Percentiles rank a stretch among this genome's conserved stretches.
Evolutionary conservation across 2,329 filamentous ascomycete genomes (phyloP).

Genomic region (Xylariaceae sp.): DNA sequence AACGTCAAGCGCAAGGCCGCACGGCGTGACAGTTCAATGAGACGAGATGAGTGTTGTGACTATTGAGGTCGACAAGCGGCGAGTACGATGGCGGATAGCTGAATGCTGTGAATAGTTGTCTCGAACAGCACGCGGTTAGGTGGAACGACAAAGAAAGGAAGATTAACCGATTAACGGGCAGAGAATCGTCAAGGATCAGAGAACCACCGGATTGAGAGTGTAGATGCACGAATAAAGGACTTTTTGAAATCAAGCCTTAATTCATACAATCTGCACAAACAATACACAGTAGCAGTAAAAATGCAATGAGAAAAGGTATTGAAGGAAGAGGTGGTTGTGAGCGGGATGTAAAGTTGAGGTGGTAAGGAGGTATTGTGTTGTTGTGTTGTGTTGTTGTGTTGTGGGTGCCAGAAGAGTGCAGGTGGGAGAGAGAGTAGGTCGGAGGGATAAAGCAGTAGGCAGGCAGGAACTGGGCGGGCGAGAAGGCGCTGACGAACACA

Average conservation of each 20-base stretch:
- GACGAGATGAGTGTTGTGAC: background rate
- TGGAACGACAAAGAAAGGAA: background rate
- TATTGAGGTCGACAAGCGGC: background rate
- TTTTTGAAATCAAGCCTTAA: background rate
- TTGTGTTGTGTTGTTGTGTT: background rate
- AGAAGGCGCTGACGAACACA: background rate
- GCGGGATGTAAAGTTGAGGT: background rate
- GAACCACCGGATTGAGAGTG: too few relatives aligned
- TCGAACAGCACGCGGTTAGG: background rate
- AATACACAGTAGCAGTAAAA: background rate
- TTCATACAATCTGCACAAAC: background rate
- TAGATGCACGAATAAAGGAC: too few relatives aligned
- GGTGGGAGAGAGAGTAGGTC: background rate
- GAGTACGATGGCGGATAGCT: background rate
- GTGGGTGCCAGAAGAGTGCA: background rate
- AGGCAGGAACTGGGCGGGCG: background rate
- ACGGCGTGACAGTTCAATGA: background rate
- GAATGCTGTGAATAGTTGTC: background rate
- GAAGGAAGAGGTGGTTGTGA: background rate
- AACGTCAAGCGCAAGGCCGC: constrained; percentile 1
- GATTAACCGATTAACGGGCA: background rate
- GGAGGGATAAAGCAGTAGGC: background rate
- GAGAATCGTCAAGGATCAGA: too few relatives aligned
- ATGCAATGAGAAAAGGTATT: too few relatives aligned
- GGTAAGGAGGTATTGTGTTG: background rate